Conservation (phyloP, 495 filamentous ascomycete species). For the Penicillium dipodomyicola region DNA sequence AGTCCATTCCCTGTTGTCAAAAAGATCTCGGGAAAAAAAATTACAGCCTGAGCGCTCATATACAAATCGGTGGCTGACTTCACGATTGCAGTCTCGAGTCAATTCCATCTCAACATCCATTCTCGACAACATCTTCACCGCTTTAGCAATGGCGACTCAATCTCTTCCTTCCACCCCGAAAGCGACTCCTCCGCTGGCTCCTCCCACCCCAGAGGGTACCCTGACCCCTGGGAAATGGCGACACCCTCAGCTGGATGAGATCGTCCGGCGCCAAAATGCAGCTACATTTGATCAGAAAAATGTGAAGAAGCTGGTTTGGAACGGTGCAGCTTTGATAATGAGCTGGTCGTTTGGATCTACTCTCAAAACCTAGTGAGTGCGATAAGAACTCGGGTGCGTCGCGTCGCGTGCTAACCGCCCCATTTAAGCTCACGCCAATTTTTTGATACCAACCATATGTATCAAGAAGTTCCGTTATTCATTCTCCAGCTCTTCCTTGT, state of each 20-base stretch:
- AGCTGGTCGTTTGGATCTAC: conserved; percentile 40
- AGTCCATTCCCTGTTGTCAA: conserved; percentile 8
- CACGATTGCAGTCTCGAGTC: conserved; percentile 3
- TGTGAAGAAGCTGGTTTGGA: conserved; percentile 61
- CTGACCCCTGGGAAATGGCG: conserved; percentile 77
- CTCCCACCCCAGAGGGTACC: conserved; percentile 47
- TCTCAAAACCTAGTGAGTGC: conserved; percentile 40
- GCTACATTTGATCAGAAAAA: conserved; percentile 71
- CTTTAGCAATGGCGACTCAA: conserved; percentile 38
- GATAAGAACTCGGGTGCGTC: neutral
- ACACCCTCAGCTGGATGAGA: conserved; percentile 78
- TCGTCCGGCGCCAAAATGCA: conserved; percentile 69
- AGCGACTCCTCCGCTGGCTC: conserved; percentile 50
- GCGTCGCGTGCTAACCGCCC: conserved; percentile 7
- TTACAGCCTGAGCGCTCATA: neutral
- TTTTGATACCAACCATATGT: conserved; percentile 23
- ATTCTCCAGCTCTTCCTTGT: conserved; percentile 57
- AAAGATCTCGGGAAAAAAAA: neutral
- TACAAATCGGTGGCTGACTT: neutral
- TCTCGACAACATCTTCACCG: neutral
- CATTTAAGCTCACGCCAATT: conserved; percentile 27
- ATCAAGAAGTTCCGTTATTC: conserved; percentile 42
- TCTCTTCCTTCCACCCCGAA: conserved; percentile 59
- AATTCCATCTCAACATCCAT: conserved; percentile 1
- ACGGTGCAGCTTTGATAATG: conserved; percentile 53